These are phyloP conservation scores for Teunomyces funiuensis DNA, from an alignment of 805 yeast genomes.

Conservation along the genomic window DNA sequence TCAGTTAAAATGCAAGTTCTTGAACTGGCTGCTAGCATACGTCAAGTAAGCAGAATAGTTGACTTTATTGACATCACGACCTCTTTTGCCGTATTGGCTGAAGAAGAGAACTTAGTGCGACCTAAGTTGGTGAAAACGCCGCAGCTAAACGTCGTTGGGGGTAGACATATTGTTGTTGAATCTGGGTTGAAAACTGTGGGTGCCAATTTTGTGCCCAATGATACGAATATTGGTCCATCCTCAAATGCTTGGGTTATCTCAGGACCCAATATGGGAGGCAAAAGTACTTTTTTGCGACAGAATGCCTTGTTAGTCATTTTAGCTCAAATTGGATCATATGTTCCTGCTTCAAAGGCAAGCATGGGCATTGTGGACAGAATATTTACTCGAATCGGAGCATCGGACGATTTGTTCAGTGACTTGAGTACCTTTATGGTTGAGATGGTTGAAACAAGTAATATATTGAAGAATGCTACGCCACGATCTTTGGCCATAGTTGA, in stretches of 20 bases:
- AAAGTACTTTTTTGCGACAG: conserved; percentile 50
- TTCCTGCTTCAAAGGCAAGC: conserved; percentile 49
- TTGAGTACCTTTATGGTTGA: conserved; percentile 54
- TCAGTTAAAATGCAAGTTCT: conserved; percentile 49
- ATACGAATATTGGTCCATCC: conserved; percentile 25
- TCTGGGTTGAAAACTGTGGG: conserved; percentile 56
- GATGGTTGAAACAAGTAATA: conserved; percentile 42
- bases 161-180: conserved; percentile 88
- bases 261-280: conserved; percentile 54
- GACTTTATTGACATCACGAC: conserved; percentile 72
- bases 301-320: conserved; percentile 48
- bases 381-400: conserved; percentile 44
- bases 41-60: conserved; percentile 49
- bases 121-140: conserved; percentile 59
- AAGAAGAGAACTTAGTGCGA: conserved; percentile 62
- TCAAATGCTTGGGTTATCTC: conserved; percentile 22
- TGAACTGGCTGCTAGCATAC: conserved; percentile 41
- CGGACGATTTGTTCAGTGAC: conserved; percentile 31
- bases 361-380: conserved; percentile 50
- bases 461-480: conserved; percentile 32
- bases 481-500: conserved; percentile 48
- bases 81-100: conserved; percentile 71
- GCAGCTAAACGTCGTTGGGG: conserved; percentile 52
- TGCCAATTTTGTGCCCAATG: conserved; percentile 47
- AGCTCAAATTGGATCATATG: conserved; percentile 55